Percentiles rank a stretch among this genome's conserved stretches.
Evolutionary conservation across 805 yeast species (phyloP).

Genomic region (Candida morakotiae): DNA sequence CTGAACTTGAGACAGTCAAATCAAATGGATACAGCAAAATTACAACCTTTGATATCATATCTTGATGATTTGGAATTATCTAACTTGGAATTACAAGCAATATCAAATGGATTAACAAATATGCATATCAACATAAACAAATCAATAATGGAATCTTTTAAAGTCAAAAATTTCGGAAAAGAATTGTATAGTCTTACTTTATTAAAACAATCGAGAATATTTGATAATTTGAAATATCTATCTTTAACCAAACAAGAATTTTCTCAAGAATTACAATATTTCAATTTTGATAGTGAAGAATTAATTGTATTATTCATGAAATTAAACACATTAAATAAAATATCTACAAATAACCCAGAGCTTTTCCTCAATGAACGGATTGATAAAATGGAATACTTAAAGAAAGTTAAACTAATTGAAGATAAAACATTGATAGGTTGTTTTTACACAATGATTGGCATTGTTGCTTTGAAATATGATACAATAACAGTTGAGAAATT

Average conservation of each 20-base stretch:
- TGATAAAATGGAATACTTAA: conserved; percentile 4
- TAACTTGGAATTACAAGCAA: not conserved
- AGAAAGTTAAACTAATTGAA: conserved; percentile 10
- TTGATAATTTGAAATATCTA: conserved; percentile 24
- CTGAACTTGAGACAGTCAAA: too few relatives aligned
- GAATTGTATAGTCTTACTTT: conserved; percentile 19
- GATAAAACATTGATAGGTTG: conserved; percentile 28
- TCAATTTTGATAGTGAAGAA: conserved; percentile 17
- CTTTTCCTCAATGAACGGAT: not conserved
- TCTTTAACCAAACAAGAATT: conserved; percentile 27
- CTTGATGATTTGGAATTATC: conserved; percentile 2
- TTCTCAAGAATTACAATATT: conserved; percentile 17
- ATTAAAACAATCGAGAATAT: conserved; percentile 12
- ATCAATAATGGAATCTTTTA: conserved; percentile 11
- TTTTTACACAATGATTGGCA: conserved; percentile 36
- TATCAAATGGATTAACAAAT: conserved; percentile 7
- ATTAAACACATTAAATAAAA: conserved; percentile 19
- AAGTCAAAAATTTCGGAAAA: conserved; percentile 26
- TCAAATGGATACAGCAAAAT: too few relatives aligned
- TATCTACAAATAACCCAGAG: conserved; percentile 30
- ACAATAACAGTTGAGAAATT: conserved; percentile 16
- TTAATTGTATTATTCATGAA: conserved; percentile 30
- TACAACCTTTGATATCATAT: conserved; percentile 4
- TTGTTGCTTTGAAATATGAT: conserved; percentile 26
- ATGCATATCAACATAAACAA: not conserved